Percentiles rank a stretch among this genome's conserved stretches.
Conservation (phyloP, 2,329 filamentous ascomycete species). For the Diaporthe ampelina region DNA sequence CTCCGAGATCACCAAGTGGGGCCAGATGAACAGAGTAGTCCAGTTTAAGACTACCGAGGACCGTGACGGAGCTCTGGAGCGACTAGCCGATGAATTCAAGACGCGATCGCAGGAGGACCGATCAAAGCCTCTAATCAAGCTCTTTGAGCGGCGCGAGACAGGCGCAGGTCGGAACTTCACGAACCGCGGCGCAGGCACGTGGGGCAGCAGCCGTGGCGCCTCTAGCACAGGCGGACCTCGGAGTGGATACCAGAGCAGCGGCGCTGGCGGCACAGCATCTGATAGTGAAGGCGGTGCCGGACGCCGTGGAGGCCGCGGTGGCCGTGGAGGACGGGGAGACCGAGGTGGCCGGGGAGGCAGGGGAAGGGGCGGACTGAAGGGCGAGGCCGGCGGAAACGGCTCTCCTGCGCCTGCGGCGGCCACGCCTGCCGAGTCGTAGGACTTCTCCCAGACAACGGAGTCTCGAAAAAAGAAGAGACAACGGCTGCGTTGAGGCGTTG, state of each 20-base stretch:
- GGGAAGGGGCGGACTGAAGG: conserved; percentile 71
- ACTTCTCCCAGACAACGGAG: conserved; percentile 5
- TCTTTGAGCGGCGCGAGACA: conserved; percentile 78
- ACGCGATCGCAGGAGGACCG: conserved; percentile 79
- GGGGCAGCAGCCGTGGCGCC: conserved; percentile 77
- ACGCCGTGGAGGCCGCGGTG: conserved; percentile 68
- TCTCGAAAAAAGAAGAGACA: conserved; percentile 20
- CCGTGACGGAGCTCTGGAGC: conserved; percentile 82
- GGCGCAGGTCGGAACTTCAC: conserved; percentile 62
- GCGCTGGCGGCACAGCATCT: conserved; percentile 83
- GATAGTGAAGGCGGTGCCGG: conserved; percentile 72
- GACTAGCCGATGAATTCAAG: conserved; percentile 82
- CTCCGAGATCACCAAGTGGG: conserved; percentile 82
- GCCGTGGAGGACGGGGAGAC: conserved; percentile 67
- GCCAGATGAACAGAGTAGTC: conserved; percentile 85
- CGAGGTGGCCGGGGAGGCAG: conserved; percentile 72
- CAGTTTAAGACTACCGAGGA: conserved; percentile 86
- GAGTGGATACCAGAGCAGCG: conserved; percentile 88
- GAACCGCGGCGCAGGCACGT: conserved; percentile 75
- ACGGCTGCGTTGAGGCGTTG: conserved; percentile 25
- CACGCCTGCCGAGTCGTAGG: conserved; percentile 55
- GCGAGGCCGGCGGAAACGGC: conserved; percentile 62
- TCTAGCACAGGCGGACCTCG: conserved; percentile 64
- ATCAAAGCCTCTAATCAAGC: conserved; percentile 84
- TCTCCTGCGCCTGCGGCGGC: conserved; percentile 68